A percentile compares a stretch with the other conserved stretches of the same genome.
phyloP scores from a whole-genome alignment of 148 eudicot species.

The Arctostaphylos glauca region DNA sequence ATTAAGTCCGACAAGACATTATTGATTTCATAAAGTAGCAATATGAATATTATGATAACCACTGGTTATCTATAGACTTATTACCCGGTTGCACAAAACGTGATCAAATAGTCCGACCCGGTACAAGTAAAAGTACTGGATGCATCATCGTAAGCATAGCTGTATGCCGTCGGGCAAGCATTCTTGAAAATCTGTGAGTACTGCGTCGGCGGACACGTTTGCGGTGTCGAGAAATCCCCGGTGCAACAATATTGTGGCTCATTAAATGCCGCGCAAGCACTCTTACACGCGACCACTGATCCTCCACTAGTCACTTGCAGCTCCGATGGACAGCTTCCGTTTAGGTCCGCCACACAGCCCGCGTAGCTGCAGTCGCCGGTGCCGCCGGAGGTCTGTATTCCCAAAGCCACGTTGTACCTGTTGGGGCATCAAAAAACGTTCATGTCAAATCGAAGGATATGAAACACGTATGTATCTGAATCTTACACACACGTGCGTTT shows the following conservation, averaged over 20 bases:
- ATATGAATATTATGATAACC: neutral
- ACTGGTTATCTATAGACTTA: neutral
- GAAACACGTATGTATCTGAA: no score
- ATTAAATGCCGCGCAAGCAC: slow-evolving; percentile 67
- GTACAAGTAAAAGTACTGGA: slow-evolving; percentile 79
- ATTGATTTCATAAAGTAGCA: no score
- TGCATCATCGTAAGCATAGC: slow-evolving; percentile 85
- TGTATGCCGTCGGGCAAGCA: slow-evolving; percentile 80
- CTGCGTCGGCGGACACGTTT: slow-evolving; percentile 47
- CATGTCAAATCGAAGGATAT: no score
- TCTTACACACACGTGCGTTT: no score
- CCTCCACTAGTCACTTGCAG: slow-evolving; percentile 39
- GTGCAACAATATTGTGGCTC: slow-evolving; percentile 70
- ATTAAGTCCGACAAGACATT: no score
- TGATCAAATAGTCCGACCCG: slow-evolving; percentile 65
- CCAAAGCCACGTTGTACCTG: slow-evolving; percentile 49
- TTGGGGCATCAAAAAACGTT: no score
- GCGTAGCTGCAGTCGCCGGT: slow-evolving; percentile 61
- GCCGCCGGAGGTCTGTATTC: slow-evolving; percentile 39
- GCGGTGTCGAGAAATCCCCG: slow-evolving; percentile 50
- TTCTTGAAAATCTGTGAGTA: slow-evolving; percentile 41
- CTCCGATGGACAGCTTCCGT: slow-evolving; percentile 52
- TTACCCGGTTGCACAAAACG: slow-evolving; percentile 50
- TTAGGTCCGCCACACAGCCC: slow-evolving; percentile 62
- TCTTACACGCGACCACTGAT: slow-evolving; percentile 61